phyloP scores from a whole-genome alignment of 140 eudicot species.

The Cichorium intybus region DNA sequence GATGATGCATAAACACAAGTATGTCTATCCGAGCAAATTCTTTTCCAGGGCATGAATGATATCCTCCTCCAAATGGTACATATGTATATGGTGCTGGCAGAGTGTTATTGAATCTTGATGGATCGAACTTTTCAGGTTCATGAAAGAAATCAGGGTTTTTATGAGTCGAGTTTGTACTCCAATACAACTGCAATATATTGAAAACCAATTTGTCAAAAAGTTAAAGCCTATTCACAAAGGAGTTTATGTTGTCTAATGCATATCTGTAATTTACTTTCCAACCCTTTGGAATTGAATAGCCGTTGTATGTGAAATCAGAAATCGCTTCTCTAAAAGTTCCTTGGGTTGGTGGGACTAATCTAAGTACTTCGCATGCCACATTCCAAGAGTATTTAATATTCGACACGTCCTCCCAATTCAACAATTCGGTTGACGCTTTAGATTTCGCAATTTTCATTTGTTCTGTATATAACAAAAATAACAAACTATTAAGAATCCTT shows the following conservation, averaged over 20 bases:
- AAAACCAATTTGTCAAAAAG: no score
- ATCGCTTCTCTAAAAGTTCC: slow-evolving; percentile 58
- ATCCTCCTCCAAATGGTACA: slow-evolving; percentile 37
- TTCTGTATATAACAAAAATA: slow-evolving; percentile 19
- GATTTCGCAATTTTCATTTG: slow-evolving; percentile 50
- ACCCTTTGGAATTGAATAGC: slow-evolving; percentile 55
- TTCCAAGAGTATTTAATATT: slow-evolving; percentile 72
- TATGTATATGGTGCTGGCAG: slow-evolving; percentile 30
- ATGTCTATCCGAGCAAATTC: background rate
- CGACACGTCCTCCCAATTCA: slow-evolving; percentile 52
- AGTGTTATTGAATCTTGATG: slow-evolving; percentile 25
- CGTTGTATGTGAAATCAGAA: slow-evolving; percentile 41
- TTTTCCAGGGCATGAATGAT: no score
- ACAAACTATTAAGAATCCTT: background rate
- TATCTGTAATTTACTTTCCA: slow-evolving; percentile 43
- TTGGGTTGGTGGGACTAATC: slow-evolving; percentile 58
- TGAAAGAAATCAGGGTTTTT: slow-evolving; percentile 29
- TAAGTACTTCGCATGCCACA: slow-evolving; percentile 55
- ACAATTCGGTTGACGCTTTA: slow-evolving; percentile 39
- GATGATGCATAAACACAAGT: background rate
- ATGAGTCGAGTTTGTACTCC: no score
- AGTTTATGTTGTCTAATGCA: background rate
- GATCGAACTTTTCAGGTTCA: slow-evolving; percentile 34
- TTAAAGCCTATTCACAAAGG: background rate
- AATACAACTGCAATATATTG: slow-evolving; percentile 12